These are phyloP conservation scores for Candida maris DNA, from an alignment of 805 yeast genomes.

Conservation along the genomic window DNA sequence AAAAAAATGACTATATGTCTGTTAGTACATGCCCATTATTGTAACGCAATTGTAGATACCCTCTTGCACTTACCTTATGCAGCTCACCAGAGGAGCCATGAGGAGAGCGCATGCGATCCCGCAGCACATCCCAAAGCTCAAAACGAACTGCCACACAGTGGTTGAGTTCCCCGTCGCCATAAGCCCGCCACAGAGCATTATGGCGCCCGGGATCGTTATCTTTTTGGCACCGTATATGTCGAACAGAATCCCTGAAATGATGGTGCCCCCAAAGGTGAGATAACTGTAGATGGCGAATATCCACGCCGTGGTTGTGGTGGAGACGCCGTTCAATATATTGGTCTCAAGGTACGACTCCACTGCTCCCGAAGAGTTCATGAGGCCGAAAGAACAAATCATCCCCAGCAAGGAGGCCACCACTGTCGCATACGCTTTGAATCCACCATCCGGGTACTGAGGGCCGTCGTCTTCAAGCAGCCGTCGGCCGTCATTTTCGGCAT, in stretches of 20 bases:
- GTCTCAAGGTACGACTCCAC: constrained; percentile 58
- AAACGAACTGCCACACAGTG: constrained; percentile 46
- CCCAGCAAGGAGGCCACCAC: constrained; percentile 58
- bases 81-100: constrained; percentile 43
- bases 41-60: too few species aligned
- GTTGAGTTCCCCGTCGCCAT: constrained; percentile 43
- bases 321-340: constrained; percentile 44
- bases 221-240: constrained; percentile 43
- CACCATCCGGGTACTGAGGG: constrained; percentile 56
- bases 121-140: constrained; percentile 46
- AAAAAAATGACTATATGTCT: constrained; percentile 60
- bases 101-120: constrained; percentile 47
- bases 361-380: constrained; percentile 64
- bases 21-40: constrained; percentile 28
- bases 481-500: too few species aligned
- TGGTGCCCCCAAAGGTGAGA: constrained; percentile 39
- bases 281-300: constrained; percentile 55
- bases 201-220: constrained; percentile 35
- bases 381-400: constrained; percentile 55
- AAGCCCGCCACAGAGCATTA: constrained; percentile 36
- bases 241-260: constrained; percentile 44
- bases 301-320: constrained; percentile 61
- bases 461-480: constrained; percentile 1
- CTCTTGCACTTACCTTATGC: constrained; percentile 43
- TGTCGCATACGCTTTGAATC: constrained; percentile 40